Percentiles rank a stretch among this genome's conserved stretches.
phyloP scores from a whole-genome alignment of 23 red algal genomes.

The Gracilaria gracilis region DNA sequence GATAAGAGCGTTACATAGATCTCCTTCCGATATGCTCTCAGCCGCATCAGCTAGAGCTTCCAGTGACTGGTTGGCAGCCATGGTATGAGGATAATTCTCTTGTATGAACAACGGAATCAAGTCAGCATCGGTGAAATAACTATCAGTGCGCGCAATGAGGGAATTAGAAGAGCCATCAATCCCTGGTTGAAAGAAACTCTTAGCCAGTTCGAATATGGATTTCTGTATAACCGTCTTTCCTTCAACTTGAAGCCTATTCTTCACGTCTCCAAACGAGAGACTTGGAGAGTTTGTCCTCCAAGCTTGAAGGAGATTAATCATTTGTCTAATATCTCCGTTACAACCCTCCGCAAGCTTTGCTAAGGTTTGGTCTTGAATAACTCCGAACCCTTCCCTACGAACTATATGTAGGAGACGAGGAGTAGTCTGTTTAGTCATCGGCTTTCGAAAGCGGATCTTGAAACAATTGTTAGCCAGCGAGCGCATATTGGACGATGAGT shows the following conservation, averaged over 20 bases:
- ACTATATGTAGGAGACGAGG: constrained; percentile 84
- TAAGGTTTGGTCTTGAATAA: constrained; percentile 76
- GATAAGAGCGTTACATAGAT: constrained; percentile 73
- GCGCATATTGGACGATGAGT: constrained; percentile 89
- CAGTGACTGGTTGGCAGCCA: constrained; percentile 29
- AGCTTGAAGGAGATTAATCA: constrained; percentile 95
- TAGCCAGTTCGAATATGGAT: constrained; percentile 69
- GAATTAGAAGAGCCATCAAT: constrained; percentile 63
- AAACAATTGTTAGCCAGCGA: constrained; percentile 90
- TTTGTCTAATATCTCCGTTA: constrained; percentile 96
- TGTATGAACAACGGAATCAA: constrained; percentile 95
- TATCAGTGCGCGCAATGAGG: constrained; percentile 77
- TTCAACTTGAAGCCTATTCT: constrained; percentile 58
- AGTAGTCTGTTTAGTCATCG: constrained; percentile 73
- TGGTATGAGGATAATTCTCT: constrained; percentile 90
- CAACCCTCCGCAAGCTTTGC: constrained; percentile 93
- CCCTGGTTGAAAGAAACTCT: constrained; percentile 69
- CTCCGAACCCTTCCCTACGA: constrained; percentile 75
- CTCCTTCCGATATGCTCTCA: constrained; percentile 81
- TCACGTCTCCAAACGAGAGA: constrained; percentile 76
- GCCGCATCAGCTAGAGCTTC: constrained; percentile 69
- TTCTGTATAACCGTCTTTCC: constrained; percentile 73
- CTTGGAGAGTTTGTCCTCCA: constrained; percentile 62
- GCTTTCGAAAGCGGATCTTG: constrained; percentile 90
- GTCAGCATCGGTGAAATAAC: constrained; percentile 93